Evolutionary conservation across 108 stramenopile genomes (phyloP).

Genomic region (Asterionellopsis glacialis): DNA sequence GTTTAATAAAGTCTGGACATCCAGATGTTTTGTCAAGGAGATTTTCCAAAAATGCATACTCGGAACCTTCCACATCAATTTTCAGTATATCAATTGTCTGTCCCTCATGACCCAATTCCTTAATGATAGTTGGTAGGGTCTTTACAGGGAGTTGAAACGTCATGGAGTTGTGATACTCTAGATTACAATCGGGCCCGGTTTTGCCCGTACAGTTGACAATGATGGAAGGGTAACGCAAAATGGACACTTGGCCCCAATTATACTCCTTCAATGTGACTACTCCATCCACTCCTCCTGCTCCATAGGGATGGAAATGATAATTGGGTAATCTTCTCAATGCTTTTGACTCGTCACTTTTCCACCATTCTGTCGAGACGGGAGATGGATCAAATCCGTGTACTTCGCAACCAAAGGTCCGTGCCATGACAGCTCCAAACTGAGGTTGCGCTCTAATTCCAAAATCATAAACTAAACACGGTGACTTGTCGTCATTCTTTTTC

Average conservation of each 20-base stretch:
- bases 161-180: background rate
- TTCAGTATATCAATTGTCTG: conserved; percentile 15
- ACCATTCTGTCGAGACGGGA: conserved; percentile 13
- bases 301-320: conserved; percentile 7
- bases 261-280: conserved; percentile 10
- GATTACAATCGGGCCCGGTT: background rate
- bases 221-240: background rate
- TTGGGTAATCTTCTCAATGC: background rate
- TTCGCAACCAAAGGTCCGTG: conserved; percentile 6
- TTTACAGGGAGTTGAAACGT: background rate
- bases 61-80: conserved; percentile 21
- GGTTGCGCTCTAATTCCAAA: conserved; percentile 21
- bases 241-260: conserved; percentile 16
- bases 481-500: no score
- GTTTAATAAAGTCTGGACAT: conserved; percentile 12
- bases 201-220: background rate
- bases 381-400: conserved; percentile 20
- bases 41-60: conserved; percentile 21
- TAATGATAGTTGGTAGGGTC: background rate
- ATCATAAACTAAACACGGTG: conserved; percentile 28
- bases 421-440: conserved; percentile 8
- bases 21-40: background rate
- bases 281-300: conserved; percentile 22
- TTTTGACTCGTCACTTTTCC: background rate
- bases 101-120: conserved; percentile 9